phyloP scores from a whole-genome alignment of 805 yeast species.

The Ogataea haglerorum region DNA sequence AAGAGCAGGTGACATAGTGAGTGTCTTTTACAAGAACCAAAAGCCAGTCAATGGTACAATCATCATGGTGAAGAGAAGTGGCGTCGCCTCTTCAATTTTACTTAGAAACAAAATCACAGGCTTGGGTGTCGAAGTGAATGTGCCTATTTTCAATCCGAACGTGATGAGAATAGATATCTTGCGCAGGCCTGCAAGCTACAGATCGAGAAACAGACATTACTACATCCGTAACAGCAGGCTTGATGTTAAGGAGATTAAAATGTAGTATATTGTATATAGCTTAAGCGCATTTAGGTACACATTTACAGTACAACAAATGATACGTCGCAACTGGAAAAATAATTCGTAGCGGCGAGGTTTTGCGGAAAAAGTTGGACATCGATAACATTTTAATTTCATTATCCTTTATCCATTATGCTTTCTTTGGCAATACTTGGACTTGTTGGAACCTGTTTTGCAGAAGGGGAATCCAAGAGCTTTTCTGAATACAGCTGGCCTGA shows the following conservation, averaged over 20 bases:
- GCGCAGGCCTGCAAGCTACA: constrained; percentile 68
- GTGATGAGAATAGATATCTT: constrained; percentile 74
- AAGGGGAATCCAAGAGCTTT: constrained; percentile 9
- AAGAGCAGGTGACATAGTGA: constrained; percentile 78
- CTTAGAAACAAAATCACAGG: constrained; percentile 79
- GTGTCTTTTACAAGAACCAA: constrained; percentile 65
- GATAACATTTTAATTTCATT: constrained; percentile 1
- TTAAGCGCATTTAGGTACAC: constrained; percentile 1
- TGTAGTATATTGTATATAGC: constrained; percentile 6
- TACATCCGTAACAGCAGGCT: constrained; percentile 77
- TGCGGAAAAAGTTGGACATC: constrained; percentile 8
- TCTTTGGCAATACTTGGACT: constrained; percentile 1
- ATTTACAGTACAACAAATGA: neutral
- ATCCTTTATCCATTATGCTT: constrained; percentile 2
- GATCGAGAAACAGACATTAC: constrained; percentile 81
- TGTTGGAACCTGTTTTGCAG: constrained; percentile 11
- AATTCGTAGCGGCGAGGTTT: constrained; percentile 2
- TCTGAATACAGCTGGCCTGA: constrained; percentile 43
- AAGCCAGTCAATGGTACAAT: constrained; percentile 75
- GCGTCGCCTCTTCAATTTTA: constrained; percentile 69
- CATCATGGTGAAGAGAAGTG: constrained; percentile 69
- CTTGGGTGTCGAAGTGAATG: constrained; percentile 80
- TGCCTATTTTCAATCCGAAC: constrained; percentile 78
- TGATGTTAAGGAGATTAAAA: constrained; percentile 71
- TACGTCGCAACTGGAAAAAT: constrained; percentile 1